phyloP scores from a whole-genome alignment of 1,284 basidiomycete genomes.

The Apiotrichum sp. region DNA sequence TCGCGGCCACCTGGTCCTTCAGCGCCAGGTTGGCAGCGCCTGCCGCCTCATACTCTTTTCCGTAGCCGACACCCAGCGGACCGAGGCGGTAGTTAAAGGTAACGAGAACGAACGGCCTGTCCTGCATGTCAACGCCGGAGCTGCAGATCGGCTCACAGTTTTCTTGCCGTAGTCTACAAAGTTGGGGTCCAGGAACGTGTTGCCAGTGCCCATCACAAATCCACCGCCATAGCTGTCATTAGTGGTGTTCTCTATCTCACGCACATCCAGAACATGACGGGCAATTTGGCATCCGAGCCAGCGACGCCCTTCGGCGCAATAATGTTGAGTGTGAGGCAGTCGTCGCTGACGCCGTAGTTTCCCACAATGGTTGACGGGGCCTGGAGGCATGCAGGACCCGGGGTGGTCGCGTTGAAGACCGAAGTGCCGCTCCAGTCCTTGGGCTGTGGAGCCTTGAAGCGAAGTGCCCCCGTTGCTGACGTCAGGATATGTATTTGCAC shows the following conservation, averaged over 20 bases:
- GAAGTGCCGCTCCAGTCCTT: too few relatives aligned
- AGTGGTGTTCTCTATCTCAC: slow-evolving; percentile 1
- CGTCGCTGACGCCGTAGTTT: background rate
- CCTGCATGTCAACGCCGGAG: slow-evolving; percentile 10
- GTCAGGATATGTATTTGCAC: too few relatives aligned
- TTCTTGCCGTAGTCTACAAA: too few relatives aligned
- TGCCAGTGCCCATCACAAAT: background rate
- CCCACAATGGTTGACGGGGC: too few relatives aligned
- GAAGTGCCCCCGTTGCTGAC: too few relatives aligned
- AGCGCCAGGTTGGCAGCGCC: slow-evolving; percentile 45
- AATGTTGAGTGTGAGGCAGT: background rate
- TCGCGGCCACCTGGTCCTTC: slow-evolving; percentile 48
- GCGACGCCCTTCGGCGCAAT: background rate
- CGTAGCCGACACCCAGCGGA: slow-evolving; percentile 41
- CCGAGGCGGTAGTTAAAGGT: slow-evolving; percentile 49
- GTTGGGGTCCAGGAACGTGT: too few relatives aligned
- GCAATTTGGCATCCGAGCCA: background rate
- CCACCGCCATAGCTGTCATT: slow-evolving; percentile 36
- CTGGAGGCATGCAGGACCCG: too few relatives aligned
- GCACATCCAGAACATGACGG: slow-evolving; percentile 13
- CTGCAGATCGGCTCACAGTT: too few relatives aligned
- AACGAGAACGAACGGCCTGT: slow-evolving; percentile 46
- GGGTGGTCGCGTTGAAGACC: too few relatives aligned
- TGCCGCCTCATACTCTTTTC: slow-evolving; percentile 28
- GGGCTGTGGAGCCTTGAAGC: too few relatives aligned